Conservation (phyloP, 2,329 filamentous ascomycete genomes). For the Colletotrichum sidae region DNA sequence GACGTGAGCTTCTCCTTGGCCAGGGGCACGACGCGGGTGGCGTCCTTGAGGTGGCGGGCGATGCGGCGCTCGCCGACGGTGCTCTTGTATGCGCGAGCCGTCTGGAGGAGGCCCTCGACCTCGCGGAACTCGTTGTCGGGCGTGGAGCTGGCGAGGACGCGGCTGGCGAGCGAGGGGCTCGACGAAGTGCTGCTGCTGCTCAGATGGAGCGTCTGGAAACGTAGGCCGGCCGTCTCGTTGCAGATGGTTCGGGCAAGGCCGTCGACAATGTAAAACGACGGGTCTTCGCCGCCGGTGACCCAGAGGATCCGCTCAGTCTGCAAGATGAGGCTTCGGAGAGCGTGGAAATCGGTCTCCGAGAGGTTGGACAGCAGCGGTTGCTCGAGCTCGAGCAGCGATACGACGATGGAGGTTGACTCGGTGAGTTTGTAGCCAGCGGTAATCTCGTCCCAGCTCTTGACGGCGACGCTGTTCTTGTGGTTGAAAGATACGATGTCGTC, state of each 20-base stretch:
- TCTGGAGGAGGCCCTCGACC: background rate
- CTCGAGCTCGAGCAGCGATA: constrained; percentile 14
- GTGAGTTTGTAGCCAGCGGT: background rate
- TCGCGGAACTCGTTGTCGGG: constrained; percentile 16
- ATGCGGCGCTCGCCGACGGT: constrained; percentile 13
- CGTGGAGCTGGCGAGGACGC: background rate
- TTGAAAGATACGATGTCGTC: background rate
- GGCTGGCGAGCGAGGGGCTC: background rate
- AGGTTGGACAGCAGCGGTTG: constrained; percentile 8
- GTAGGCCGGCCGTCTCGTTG: constrained; percentile 8
- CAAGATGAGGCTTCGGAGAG: background rate
- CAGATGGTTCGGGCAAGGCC: constrained; percentile 18
- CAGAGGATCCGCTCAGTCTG: constrained; percentile 21
- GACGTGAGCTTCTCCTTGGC: constrained; percentile 43
- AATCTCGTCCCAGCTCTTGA: constrained; percentile 2
- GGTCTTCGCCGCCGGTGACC: constrained; percentile 23
- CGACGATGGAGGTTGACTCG: background rate
- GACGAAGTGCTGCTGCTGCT: background rate
- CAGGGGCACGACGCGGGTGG: constrained; percentile 12
- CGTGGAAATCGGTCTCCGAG: background rate
- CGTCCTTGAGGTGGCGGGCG: constrained; percentile 38
- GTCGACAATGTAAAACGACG: constrained; percentile 12
- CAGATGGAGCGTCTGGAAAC: constrained; percentile 19
- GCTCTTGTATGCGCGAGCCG: constrained; percentile 42
- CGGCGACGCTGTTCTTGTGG: background rate